These are phyloP conservation scores for Hibiscus tridactylites DNA, from an alignment of 345 rosid species.

Conservation along the genomic window DNA sequence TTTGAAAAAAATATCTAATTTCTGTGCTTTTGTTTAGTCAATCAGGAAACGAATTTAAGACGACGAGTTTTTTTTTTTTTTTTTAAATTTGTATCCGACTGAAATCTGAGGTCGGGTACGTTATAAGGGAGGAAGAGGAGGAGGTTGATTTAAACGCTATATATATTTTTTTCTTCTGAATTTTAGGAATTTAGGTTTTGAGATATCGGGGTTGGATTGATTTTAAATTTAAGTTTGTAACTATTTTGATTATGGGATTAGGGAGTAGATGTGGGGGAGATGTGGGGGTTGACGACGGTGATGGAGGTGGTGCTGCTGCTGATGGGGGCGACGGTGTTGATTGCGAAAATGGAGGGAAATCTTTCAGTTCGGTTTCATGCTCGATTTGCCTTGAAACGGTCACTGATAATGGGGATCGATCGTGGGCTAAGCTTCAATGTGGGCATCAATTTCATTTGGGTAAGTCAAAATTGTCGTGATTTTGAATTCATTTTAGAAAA, in stretches of 20 bases:
- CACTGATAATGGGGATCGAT: conserved; percentile 69
- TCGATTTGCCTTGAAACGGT: conserved; percentile 95
- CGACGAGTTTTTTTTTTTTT: background rate
- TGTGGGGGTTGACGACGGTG: conserved; percentile 41
- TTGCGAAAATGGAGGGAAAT: conserved; percentile 33
- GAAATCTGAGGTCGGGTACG: conserved; percentile 4
- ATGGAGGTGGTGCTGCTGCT: conserved; percentile 24
- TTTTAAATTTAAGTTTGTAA: conserved; percentile 1
- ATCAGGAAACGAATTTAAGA: background rate
- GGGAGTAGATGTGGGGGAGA: conserved; percentile 40
- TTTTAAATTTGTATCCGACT: background rate
- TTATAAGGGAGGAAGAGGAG: background rate
- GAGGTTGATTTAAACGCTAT: background rate
- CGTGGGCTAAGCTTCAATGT: conserved; percentile 97
- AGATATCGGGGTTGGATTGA: conserved; percentile 6
- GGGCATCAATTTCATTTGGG: conserved; percentile 94
- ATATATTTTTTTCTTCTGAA: background rate
- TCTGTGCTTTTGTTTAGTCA: background rate
- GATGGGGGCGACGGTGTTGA: conserved; percentile 19
- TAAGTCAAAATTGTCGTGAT: conserved; percentile 16
- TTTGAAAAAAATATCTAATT: background rate
- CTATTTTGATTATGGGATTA: conserved; percentile 56
- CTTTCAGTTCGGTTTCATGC: conserved; percentile 56
- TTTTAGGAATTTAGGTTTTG: conserved; percentile 16
- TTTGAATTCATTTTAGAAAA: background rate